These are phyloP conservation scores for Peronospora farinosa DNA, from an alignment of 352 stramenopile species.

Conservation along the genomic window DNA sequence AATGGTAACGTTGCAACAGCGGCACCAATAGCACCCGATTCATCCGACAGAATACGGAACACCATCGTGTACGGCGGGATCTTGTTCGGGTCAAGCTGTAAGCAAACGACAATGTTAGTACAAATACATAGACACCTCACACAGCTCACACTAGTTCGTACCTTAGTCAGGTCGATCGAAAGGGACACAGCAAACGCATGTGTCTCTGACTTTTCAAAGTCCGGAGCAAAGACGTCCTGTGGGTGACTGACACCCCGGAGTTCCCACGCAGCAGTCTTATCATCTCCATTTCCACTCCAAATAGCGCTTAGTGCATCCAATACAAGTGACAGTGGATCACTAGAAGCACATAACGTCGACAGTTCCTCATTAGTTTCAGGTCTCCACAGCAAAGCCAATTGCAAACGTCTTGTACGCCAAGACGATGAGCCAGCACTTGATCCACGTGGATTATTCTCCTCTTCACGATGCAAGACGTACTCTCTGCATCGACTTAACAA, in stretches of 20 bases:
- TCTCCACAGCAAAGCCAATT: constrained; percentile 60
- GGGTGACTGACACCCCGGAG: constrained; percentile 48
- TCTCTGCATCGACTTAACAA: constrained; percentile 64
- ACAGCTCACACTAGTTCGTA: constrained; percentile 13
- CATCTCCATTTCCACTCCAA: constrained; percentile 20
- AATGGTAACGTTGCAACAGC: constrained; percentile 62
- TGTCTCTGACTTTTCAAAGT: constrained; percentile 31
- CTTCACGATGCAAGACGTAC: constrained; percentile 59
- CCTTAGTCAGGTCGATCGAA: constrained; percentile 44
- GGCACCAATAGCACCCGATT: constrained; percentile 57
- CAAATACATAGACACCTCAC: not conserved
- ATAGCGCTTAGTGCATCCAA: constrained; percentile 59
- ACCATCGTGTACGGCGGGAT: constrained; percentile 63
- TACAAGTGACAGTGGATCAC: constrained; percentile 47
- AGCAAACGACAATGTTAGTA: not conserved
- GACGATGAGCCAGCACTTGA: constrained; percentile 35
- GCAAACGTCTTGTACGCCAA: constrained; percentile 67
- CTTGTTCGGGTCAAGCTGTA: constrained; percentile 47
- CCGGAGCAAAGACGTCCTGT: constrained; percentile 40
- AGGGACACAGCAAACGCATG: constrained; percentile 38
- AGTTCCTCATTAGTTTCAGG: constrained; percentile 54
- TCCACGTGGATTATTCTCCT: constrained; percentile 53
- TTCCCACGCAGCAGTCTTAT: constrained; percentile 39
- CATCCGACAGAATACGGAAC: constrained; percentile 68
- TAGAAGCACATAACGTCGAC: constrained; percentile 46